Percentiles rank a stretch among this genome's conserved stretches.
Conservation (phyloP, 2,329 filamentous ascomycete species). For the Alternaria consortialis region DNA sequence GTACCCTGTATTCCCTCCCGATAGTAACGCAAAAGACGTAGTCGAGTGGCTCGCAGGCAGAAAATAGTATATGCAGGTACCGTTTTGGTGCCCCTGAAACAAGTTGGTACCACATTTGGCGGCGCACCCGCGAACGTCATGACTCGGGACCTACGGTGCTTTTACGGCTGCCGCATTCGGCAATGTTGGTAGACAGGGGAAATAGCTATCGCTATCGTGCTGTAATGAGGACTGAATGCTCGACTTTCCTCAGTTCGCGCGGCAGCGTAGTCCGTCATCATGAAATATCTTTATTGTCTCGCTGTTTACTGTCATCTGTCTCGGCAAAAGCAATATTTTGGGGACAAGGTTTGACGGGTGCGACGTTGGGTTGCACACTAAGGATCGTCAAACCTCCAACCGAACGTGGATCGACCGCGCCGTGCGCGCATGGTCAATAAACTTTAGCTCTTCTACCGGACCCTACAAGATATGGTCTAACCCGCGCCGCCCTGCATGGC, state of each 20-base stretch:
- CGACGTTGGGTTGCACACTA: slow-evolving; percentile 35
- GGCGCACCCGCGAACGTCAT: slow-evolving; percentile 22
- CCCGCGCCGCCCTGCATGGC: slow-evolving; percentile 25
- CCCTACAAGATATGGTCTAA: slow-evolving; percentile 34
- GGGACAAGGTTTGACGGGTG: slow-evolving; percentile 32
- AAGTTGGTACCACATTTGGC: slow-evolving; percentile 23
- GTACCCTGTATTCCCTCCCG: slow-evolving; percentile 56
- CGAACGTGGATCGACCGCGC: slow-evolving; percentile 28
- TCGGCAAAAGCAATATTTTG: slow-evolving; percentile 20
- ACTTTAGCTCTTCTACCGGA: slow-evolving; percentile 31
- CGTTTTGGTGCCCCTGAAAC: slow-evolving; percentile 34
- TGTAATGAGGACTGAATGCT: background rate
- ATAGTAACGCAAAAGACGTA: slow-evolving; percentile 52
- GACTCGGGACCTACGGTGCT: slow-evolving; percentile 29
- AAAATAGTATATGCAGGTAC: slow-evolving; percentile 34
- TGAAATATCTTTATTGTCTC: slow-evolving; percentile 12
- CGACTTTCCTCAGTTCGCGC: background rate
- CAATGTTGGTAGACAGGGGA: slow-evolving; percentile 6
- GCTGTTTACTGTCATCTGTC: slow-evolving; percentile 21
- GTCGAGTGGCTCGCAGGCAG: slow-evolving; percentile 44
- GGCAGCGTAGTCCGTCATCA: background rate
- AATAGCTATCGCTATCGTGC: background rate
- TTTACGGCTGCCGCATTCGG: slow-evolving; percentile 9
- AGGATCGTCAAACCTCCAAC: slow-evolving; percentile 36
- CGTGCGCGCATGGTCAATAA: slow-evolving; percentile 36